Base-by-base conservation (phyloP, 2,329 filamentous ascomycete species). In the Arthrinium puccinioides region DNA sequence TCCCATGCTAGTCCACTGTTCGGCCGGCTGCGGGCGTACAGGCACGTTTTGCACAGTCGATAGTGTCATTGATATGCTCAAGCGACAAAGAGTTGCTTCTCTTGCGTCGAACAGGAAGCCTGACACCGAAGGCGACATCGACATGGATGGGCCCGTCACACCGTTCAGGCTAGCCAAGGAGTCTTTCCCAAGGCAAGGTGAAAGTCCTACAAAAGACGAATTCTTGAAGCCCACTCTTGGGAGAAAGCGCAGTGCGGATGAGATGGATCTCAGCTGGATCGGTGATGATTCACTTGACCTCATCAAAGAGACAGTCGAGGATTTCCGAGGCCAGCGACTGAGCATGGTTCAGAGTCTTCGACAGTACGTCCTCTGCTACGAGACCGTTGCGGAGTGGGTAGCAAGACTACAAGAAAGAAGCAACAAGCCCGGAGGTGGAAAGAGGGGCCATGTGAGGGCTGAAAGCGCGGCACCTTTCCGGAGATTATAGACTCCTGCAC, bases 21-120 rank as follows among this genome's bases (percentile, higher is more conserved):
- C 87, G 37, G 92, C 92, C 4, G 92, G 92, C 0, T 98, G 92
- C 61, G 92, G 92, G 1, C 83, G 92, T 11, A 98, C 92, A 0
- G 92, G 92, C 4, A 90, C 92, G 0, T 98, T 97, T 55, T 97
- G 92, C 59, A 94, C 92, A 0, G 88, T 97, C 13, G 92, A 97
- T 57, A 90, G 84, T 26, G 92, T 97, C 8, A 82, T 97, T 39
- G 89, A 96, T 60, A 94, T 96, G 85, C 66, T 98, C 42, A 95
- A 95, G 65, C 79, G 86, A n/a, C 88, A 95, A 60, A 74, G 68
- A 21, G 59, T 66, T 36, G 57, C 57, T 8, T 60, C 46, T 25
- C 24, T 54, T 16, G 47, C 39, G 24, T 41, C 45, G 5, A 44
- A 42, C 5, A 39, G 44, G 8, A 46, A 47, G 7, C 26, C 52